These are phyloP conservation scores for Cardamine resedifolia DNA, from an alignment of 345 rosid species.

Conservation along the genomic window DNA sequence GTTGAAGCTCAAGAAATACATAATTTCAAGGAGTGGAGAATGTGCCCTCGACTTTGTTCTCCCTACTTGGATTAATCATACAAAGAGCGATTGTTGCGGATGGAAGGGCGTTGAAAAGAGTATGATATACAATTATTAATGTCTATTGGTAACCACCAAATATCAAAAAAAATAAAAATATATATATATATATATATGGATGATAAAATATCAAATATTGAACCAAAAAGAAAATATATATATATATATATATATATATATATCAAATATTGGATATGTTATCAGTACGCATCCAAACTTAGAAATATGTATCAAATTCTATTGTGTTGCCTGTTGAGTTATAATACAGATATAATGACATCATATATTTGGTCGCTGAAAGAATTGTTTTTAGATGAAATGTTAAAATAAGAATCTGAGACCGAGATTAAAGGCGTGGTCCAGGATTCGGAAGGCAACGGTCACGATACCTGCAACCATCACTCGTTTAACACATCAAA, in stretches of 20 bases:
- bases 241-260: too few relatives aligned
- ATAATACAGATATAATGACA: background rate
- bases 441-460: slow-evolving; percentile 6
- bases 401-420: background rate
- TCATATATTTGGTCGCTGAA: slow-evolving; percentile 13
- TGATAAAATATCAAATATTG: background rate
- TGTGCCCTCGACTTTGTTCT: background rate
- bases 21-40: background rate
- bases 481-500: slow-evolving; percentile 13
- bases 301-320: background rate
- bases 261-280: too few relatives aligned
- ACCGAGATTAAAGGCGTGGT: slow-evolving; percentile 16
- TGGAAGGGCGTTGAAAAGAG: slow-evolving; percentile 2
- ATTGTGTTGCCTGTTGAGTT: background rate
- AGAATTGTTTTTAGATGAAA: background rate
- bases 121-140: background rate
- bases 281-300: background rate
- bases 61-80: slow-evolving; percentile 12
- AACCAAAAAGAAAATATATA: too few relatives aligned
- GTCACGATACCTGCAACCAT: slow-evolving; percentile 23
- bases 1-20: background rate
- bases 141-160: background rate
- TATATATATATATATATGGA: too few relatives aligned
- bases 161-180: background rate
- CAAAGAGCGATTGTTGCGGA: slow-evolving; percentile 1